Evolutionary conservation across 257 asterid genomes (phyloP).

Genomic region (Fraxinus pennsylvanica): DNA sequence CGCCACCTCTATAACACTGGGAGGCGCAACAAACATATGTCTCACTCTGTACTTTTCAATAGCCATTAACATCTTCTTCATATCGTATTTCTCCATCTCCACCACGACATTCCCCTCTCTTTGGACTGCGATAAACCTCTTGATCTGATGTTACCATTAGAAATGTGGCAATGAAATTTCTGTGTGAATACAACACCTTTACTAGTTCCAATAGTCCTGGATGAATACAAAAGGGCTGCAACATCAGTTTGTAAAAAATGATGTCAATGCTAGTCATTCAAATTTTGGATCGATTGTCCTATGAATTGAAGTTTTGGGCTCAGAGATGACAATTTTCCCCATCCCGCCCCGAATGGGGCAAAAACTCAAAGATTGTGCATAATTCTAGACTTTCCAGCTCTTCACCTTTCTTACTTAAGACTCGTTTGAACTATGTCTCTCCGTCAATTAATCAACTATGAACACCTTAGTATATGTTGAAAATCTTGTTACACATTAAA

Average conservation of each 20-base stretch:
- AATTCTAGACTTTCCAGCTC: too few relatives aligned
- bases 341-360: too few relatives aligned
- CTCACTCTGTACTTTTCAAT: conserved; percentile 34
- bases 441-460: too few relatives aligned
- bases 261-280: background rate
- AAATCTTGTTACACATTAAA: too few relatives aligned
- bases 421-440: too few relatives aligned
- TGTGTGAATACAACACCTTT: conserved; percentile 44
- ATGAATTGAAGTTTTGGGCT: background rate
- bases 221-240: conserved; percentile 31
- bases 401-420: too few relatives aligned
- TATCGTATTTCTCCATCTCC: conserved; percentile 31
- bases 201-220: conserved; percentile 37
- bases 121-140: conserved; percentile 5
- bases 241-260: conserved; percentile 9
- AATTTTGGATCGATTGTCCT: background rate
- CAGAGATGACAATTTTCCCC: too few relatives aligned
- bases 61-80: conserved; percentile 30
- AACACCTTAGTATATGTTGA: too few relatives aligned
- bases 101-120: conserved; percentile 40
- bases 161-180: conserved; percentile 37
- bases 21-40: conserved; percentile 14
- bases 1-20: too few relatives aligned
- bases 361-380: too few relatives aligned
- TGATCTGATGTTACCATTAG: conserved; percentile 32